Evolutionary conservation across 805 yeast genomes (phyloP), one percentile per base, ranked within the genome.

Genomic region (Metschnikowia bowlesiae): DNA sequence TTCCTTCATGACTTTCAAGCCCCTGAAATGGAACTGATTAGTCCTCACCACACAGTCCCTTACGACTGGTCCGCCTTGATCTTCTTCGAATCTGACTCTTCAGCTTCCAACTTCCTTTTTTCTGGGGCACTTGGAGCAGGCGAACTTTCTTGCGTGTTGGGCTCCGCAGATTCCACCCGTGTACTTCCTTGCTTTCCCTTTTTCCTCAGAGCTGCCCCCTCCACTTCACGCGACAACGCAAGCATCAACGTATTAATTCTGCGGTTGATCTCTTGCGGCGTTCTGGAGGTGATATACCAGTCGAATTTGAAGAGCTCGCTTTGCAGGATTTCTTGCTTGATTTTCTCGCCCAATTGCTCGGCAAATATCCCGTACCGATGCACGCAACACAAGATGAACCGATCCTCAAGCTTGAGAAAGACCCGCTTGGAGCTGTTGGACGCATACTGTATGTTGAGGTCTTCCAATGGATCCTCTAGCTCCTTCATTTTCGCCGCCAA

Each of bases 361-460:
- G 80, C 70, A 59, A 79, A 72, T 28, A 87, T 64, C 0, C 96
- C 96, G 56, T 79, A 75, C 57, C 83, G 83, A 63, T 84, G 75
- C 0, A 84, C 85, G 48, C 81, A 78, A 30, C 77, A 58, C 45
- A 87, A 62, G 28, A 87, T 69, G 57, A 83, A 87, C 47, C 88
- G 74, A 61, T 87, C 96, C 61, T 87, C 95, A 0, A 76, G 64
- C 32, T 80, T 79, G 8, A 87, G 81, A 59, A 85, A 87, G 8
- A 85, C 76, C 57, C 90, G 70, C 60, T 87, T 85, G 10, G 94
- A 85, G 62, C 85, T 87, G 62, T 86, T 87, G n/a, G 91, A 91
- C 0, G 94, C 92, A 53, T 85, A 87, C 48, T 80, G 85, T 26
- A 87, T 82, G 4, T 67, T 68, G 65, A 87, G 67, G 39, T 84